phyloP scores from a whole-genome alignment of 495 filamentous ascomycete genomes.

The Lasiosphaeriaceae sp. region DNA sequence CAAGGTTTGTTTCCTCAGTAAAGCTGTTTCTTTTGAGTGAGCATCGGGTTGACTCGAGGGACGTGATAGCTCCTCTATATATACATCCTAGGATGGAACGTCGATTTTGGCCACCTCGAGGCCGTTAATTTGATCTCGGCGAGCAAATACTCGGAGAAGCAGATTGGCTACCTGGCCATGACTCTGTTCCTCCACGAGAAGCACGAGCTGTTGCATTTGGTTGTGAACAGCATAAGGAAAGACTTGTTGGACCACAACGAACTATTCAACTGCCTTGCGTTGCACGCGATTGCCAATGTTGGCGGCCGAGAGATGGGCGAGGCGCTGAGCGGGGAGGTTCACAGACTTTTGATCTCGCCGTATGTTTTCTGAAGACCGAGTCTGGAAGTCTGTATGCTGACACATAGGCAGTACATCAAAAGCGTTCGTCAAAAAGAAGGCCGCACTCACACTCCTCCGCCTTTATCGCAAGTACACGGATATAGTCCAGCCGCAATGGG shows the following conservation, averaged over 20 bases:
- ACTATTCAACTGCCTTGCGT: conserved; percentile 93
- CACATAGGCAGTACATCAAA: conserved; percentile 73
- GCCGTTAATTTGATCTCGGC: conserved; percentile 97
- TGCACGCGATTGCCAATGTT: conserved; percentile 98
- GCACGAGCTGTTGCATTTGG: conserved; percentile 91
- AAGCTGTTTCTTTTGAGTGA: neutral
- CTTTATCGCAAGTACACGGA: conserved; percentile 90
- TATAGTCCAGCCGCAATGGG: conserved; percentile 95
- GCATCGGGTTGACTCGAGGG: conserved; percentile 5
- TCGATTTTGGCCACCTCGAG: conserved; percentile 98
- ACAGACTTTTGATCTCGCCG: conserved; percentile 93
- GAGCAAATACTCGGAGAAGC: conserved; percentile 97
- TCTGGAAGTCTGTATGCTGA: conserved; percentile 10
- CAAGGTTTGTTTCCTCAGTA: conserved; percentile 55
- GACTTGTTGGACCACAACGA: conserved; percentile 93
- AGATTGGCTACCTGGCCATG: conserved; percentile 97
- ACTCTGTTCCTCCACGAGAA: conserved; percentile 96
- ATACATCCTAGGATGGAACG: conserved; percentile 98
- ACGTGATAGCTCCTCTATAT: conserved; percentile 80
- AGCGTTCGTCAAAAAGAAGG: conserved; percentile 99
- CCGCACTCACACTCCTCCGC: conserved; percentile 90
- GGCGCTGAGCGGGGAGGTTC: conserved; percentile 87
- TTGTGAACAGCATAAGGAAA: conserved; percentile 98
- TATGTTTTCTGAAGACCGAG: conserved; percentile 43
- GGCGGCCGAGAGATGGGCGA: conserved; percentile 97